Evolutionary conservation across 1,139 yeast genomes (phyloP), one percentile per base, ranked within the genome.

Genomic region (Sugiyamaella neomexicana): DNA sequence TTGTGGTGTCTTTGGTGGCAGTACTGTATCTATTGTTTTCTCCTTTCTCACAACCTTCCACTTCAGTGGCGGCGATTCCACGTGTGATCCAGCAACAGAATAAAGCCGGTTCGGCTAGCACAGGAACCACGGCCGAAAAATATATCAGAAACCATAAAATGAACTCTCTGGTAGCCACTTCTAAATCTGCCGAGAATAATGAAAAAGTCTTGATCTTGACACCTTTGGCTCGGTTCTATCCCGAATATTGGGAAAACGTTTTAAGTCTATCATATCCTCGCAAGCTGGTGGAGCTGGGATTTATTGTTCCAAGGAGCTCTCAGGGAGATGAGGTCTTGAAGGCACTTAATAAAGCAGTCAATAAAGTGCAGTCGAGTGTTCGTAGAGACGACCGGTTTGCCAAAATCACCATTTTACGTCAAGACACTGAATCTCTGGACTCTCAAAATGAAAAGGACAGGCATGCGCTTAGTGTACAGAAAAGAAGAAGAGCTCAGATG

Each of bases 401-500:
- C 55, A 89, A 89, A 67, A 80, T 93, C 60, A 86, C 96, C 29
- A 85, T 93, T 46, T 77, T 93, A 67, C 82, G 98, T 70, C 98
- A 93, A 74, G 98, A 93, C 70, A 82, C 93, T 37, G 85, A 82
- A 53, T 83, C 93, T 8, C 78, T 87, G 60, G 80, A 77, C 47
- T 62, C 67, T 32, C 67, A 68, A 59, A 76, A 82, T 56, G 87
- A 89, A 68, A 86, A 87, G 70, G 96, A 89, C 62, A 80, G 97
- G 68, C 89, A 83, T 65, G 72, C 71, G 4, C 75, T 86, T 58
- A 73, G 72, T 38, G 95, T 85, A n/a, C 98, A 93, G 71, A 90
- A 90, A 72, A 85, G 86, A 64, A 82, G 99, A 69, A 82, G 99
- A 62, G 73, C 87, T 8, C 83, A 85, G 69, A 91, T 93, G 98